Conservation (phyloP, 208 protist species). For the Naegleria gruberi region DNA sequence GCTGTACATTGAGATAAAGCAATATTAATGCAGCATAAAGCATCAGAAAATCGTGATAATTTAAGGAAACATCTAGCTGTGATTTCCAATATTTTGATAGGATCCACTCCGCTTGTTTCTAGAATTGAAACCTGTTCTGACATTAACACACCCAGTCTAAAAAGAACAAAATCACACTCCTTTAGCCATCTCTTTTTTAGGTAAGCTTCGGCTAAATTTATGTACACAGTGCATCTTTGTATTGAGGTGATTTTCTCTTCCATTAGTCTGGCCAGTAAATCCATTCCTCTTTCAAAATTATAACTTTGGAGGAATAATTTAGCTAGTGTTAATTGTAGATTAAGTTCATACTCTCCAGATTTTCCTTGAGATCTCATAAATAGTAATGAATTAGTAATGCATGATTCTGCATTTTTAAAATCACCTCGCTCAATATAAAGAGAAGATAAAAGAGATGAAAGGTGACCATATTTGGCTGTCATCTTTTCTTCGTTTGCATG, state of each 20-base stretch:
- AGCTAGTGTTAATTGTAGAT: conserved; percentile 4
- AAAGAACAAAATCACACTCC: not conserved
- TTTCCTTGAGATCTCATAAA: not conserved
- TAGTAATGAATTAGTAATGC: not conserved
- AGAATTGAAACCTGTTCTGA: not conserved
- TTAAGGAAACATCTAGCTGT: not conserved
- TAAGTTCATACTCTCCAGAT: not conserved
- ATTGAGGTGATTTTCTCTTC: not conserved
- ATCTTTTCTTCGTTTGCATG: not conserved
- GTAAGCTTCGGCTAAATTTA: conserved; percentile 14
- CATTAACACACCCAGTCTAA: not conserved
- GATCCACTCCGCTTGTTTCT: not conserved
- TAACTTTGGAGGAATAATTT: not conserved
- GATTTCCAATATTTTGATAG: not conserved
- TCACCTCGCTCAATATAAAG: not conserved
- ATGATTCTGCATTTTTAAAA: conserved; percentile 14
- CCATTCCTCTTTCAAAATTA: conserved; percentile 16
- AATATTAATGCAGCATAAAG: not conserved
- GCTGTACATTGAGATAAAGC: not conserved
- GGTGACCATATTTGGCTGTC: not conserved
- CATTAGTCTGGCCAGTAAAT: conserved; percentile 5
- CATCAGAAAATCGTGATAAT: not conserved
- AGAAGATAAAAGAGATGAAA: not conserved
- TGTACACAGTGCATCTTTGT: not conserved
- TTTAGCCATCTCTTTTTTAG: conserved; percentile 13